These are phyloP conservation scores for Neoboletus magnificus DNA, from an alignment of 768 basidiomycete species.

Conservation along the genomic window DNA sequence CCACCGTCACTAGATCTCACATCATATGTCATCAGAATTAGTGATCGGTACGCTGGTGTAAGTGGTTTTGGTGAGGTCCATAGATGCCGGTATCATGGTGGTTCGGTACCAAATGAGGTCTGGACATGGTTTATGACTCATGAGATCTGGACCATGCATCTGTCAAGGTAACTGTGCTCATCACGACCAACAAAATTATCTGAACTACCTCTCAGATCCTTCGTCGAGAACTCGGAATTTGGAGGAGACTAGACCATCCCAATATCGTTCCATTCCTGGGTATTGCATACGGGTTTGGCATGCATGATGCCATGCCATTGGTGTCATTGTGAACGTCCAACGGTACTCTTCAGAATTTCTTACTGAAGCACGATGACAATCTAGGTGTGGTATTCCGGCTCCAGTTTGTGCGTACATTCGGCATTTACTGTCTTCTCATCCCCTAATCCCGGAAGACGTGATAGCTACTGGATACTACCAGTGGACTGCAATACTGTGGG, in stretches of 20 bases:
- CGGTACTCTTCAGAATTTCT: neutral
- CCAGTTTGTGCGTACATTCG: neutral
- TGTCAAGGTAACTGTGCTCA: neutral
- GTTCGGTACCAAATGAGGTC: neutral
- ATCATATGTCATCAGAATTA: neutral
- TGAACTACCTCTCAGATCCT: neutral
- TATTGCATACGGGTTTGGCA: neutral
- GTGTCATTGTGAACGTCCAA: neutral
- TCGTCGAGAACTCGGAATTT: neutral
- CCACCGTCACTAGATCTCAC: constrained; percentile 8
- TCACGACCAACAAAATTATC: neutral
- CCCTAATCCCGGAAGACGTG: neutral
- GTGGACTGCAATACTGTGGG: neutral
- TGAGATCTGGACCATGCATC: neutral
- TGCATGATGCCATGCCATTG: neutral
- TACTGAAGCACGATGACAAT: neutral
- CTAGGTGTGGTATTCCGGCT: neutral
- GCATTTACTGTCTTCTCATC: neutral
- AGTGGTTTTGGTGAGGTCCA: constrained; percentile 3
- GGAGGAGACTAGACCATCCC: neutral
- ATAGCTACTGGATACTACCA: neutral
- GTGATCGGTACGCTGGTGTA: neutral
- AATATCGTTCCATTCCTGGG: neutral
- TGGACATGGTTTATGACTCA: neutral
- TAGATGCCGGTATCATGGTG: neutral